phyloP scores from a whole-genome alignment of 1,139 yeast genomes.

The Hansenula lynferdii region DNA sequence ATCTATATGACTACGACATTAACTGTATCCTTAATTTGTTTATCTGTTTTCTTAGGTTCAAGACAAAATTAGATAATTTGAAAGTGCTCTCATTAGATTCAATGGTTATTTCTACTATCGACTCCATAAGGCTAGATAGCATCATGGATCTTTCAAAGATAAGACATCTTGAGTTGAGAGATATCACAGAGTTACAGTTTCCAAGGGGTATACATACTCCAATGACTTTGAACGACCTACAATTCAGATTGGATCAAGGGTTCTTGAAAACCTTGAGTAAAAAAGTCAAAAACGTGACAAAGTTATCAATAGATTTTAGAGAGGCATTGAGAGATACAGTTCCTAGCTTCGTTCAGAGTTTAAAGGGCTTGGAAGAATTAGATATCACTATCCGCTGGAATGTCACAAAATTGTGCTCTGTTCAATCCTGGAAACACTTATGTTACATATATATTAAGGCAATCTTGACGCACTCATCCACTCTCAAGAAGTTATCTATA shows the following conservation, averaged over 20 bases:
- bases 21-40: constrained; percentile 9
- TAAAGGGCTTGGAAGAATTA: constrained; percentile 30
- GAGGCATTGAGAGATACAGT: constrained; percentile 40
- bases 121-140: constrained; percentile 8
- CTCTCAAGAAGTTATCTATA: constrained; percentile 36
- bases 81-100: constrained; percentile 12
- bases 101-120: constrained; percentile 9
- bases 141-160: constrained; percentile 8
- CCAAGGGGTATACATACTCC: constrained; percentile 6
- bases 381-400: constrained; percentile 43
- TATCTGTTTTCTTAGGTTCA: constrained; percentile 5
- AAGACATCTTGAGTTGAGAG: constrained; percentile 13
- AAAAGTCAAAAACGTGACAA: constrained; percentile 25
- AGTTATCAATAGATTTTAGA: constrained; percentile 39
- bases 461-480: constrained; percentile 24
- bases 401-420: constrained; percentile 28
- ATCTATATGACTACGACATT: constrained; percentile 14
- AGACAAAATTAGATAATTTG: constrained; percentile 4
- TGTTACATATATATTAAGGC: constrained; percentile 30
- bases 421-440: constrained; percentile 23
- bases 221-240: constrained; percentile 10
- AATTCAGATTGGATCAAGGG: constrained; percentile 24
- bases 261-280: constrained; percentile 30
- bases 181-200: constrained; percentile 16
- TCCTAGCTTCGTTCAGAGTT: constrained; percentile 31